phyloP scores from a whole-genome alignment of 1,284 basidiomycete genomes.

The Cryptococcus sp. region DNA sequence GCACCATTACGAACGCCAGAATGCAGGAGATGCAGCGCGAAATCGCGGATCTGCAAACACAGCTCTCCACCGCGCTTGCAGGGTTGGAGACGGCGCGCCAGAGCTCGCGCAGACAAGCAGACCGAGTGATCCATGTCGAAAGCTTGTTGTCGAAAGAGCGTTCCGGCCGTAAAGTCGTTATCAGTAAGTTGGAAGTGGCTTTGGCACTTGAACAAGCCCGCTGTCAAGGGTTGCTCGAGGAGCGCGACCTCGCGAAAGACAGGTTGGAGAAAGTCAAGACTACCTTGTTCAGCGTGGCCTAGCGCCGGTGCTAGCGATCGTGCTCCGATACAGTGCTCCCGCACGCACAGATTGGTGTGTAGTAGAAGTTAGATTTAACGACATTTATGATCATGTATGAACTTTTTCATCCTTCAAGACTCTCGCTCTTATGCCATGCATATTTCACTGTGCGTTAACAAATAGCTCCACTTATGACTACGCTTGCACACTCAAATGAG shows the following conservation, averaged over 20 bases:
- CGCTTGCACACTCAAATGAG: no score
- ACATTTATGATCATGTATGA: neutral
- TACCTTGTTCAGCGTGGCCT: conserved; percentile 30
- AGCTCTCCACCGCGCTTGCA: conserved; percentile 28
- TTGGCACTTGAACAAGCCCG: conserved; percentile 33
- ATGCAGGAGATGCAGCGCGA: conserved; percentile 8
- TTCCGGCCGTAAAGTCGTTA: conserved; percentile 20
- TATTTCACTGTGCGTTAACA: no score
- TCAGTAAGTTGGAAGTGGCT: conserved; percentile 30
- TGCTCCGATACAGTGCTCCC: no score
- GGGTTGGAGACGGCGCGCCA: conserved; percentile 22
- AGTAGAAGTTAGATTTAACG: neutral
- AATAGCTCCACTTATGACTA: no score
- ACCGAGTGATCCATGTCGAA: conserved; percentile 25
- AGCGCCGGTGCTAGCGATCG: neutral
- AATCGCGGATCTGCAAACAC: conserved; percentile 28
- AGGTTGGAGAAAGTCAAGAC: conserved; percentile 39
- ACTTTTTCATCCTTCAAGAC: no score
- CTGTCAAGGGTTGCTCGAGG: conserved; percentile 25
- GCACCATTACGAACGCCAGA: conserved; percentile 3
- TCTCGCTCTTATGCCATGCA: no score
- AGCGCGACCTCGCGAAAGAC: conserved; percentile 33
- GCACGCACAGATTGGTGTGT: neutral
- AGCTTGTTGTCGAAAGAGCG: conserved; percentile 18
- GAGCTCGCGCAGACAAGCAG: conserved; percentile 15